Evolutionary conservation across 176 grass and related monocot species (phyloP).

Genomic region (Triticum monococcum): DNA sequence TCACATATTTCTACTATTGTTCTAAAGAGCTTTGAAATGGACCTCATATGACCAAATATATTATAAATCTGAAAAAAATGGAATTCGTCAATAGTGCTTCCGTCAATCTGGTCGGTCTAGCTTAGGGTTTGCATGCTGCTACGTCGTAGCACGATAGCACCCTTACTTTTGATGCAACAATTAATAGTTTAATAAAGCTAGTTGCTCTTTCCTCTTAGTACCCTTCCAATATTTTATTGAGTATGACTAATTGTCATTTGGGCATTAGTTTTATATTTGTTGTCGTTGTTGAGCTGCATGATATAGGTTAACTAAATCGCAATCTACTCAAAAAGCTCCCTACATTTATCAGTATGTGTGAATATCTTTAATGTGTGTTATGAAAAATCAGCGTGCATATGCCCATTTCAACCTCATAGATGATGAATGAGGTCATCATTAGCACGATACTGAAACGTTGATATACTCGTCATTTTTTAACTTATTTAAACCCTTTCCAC

Average conservation of each 20-base stretch:
- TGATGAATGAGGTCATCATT: neutral
- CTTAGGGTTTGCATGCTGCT: conserved; percentile 1
- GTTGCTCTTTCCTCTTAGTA: neutral
- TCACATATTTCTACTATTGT: neutral
- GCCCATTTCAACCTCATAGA: neutral
- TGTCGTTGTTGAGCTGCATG: neutral
- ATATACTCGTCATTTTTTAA: neutral
- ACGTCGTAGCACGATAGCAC: neutral
- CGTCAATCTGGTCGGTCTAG: neutral
- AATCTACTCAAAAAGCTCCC: neutral
- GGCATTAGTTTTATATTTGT: neutral
- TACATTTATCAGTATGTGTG: neutral
- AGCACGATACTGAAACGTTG: neutral
- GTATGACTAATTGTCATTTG: neutral
- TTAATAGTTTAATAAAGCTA: neutral
- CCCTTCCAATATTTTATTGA: neutral
- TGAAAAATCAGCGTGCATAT: neutral
- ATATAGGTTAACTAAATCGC: neutral
- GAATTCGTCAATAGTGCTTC: neutral
- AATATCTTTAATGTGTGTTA: neutral
- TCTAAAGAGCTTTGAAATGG: neutral
- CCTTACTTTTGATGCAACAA: neutral
- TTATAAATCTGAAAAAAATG: neutral
- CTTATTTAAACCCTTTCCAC: neutral
- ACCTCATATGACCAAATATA: neutral